Percentiles rank a stretch among this genome's conserved stretches.
Evolutionary conservation across 805 yeast genomes (phyloP).

Genomic region (Candida andamanensis): DNA sequence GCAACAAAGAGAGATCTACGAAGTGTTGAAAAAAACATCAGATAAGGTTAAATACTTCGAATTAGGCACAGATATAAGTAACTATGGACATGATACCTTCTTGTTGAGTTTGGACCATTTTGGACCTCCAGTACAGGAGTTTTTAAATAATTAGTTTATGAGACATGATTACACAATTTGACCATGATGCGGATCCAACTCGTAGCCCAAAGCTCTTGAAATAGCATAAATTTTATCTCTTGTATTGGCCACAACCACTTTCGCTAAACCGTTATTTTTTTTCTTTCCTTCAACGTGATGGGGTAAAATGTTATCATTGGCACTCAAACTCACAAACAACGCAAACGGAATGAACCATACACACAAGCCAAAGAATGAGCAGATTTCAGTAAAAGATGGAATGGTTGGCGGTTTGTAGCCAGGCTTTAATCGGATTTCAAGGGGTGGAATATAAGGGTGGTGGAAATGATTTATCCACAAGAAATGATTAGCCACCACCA

Average conservation of each 20-base stretch:
- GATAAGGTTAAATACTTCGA: slow-evolving; percentile 57
- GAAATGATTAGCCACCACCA: slow-evolving; percentile 77
- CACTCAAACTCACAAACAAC: slow-evolving; percentile 84
- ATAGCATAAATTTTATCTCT: slow-evolving; percentile 44
- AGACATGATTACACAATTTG: slow-evolving; percentile 29
- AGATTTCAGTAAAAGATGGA: slow-evolving; percentile 82
- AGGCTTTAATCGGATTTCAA: slow-evolving; percentile 52
- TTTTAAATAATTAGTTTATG: slow-evolving; percentile 18
- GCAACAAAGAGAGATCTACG: slow-evolving; percentile 84
- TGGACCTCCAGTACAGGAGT: slow-evolving; percentile 68
- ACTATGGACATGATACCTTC: slow-evolving; percentile 91
- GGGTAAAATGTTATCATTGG: slow-evolving; percentile 86
- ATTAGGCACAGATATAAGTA: slow-evolving; percentile 67
- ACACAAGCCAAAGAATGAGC: slow-evolving; percentile 91
- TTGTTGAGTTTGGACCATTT: slow-evolving; percentile 72
- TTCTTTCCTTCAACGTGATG: slow-evolving; percentile 29
- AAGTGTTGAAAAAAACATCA: slow-evolving; percentile 39
- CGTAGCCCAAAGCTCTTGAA: slow-evolving; percentile 59
- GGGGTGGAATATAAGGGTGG: slow-evolving; percentile 66
- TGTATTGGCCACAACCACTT: slow-evolving; percentile 51
- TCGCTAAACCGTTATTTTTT: slow-evolving; percentile 55
- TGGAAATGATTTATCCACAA: slow-evolving; percentile 87
- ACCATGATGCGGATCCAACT: slow-evolving; percentile 54
- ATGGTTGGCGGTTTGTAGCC: slow-evolving; percentile 59
- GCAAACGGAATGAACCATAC: slow-evolving; percentile 95